Percentiles rank a stretch among this genome's conserved stretches.
phyloP scores from a whole-genome alignment of 2,329 filamentous ascomycete species.

The Claviceps spartinae region DNA sequence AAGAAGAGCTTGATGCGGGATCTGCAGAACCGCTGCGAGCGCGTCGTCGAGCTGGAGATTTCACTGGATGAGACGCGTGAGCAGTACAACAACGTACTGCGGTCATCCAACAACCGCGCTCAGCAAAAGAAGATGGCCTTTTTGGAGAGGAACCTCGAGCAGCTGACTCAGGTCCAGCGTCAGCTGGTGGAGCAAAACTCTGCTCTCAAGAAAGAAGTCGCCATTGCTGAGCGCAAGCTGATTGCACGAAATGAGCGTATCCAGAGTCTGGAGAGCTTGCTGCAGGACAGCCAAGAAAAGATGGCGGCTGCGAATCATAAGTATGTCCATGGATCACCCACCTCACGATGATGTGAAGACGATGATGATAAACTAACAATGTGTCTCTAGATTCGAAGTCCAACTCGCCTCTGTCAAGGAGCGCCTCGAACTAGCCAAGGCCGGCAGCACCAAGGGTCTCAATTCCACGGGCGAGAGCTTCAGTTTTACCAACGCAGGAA shows the following conservation, averaged over 20 bases:
- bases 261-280: slow-evolving; percentile 76
- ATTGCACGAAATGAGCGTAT: slow-evolving; percentile 96
- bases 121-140: slow-evolving; percentile 99
- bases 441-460: slow-evolving; percentile 75
- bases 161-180: slow-evolving; percentile 91
- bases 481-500: slow-evolving; percentile 52
- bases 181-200: slow-evolving; percentile 98
- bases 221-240: slow-evolving; percentile 93
- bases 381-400: slow-evolving; percentile 68
- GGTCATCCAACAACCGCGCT: slow-evolving; percentile 91
- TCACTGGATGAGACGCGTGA: slow-evolving; percentile 93
- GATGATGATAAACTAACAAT: not conserved
- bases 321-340: slow-evolving; percentile 39
- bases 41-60: slow-evolving; percentile 95
- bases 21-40: slow-evolving; percentile 93
- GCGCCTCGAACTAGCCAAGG: slow-evolving; percentile 87
- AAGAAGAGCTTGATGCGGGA: slow-evolving; percentile 99
- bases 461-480: slow-evolving; percentile 55
- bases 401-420: slow-evolving; percentile 97
- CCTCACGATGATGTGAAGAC: not conserved
- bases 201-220: slow-evolving; percentile 95
- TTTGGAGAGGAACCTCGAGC: slow-evolving; percentile 92
- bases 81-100: slow-evolving; percentile 97
- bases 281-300: slow-evolving; percentile 98
- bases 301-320: slow-evolving; percentile 93